Conservation (phyloP, 495 filamentous ascomycete genomes). For the Pseudomonodictys pantanalensis region DNA sequence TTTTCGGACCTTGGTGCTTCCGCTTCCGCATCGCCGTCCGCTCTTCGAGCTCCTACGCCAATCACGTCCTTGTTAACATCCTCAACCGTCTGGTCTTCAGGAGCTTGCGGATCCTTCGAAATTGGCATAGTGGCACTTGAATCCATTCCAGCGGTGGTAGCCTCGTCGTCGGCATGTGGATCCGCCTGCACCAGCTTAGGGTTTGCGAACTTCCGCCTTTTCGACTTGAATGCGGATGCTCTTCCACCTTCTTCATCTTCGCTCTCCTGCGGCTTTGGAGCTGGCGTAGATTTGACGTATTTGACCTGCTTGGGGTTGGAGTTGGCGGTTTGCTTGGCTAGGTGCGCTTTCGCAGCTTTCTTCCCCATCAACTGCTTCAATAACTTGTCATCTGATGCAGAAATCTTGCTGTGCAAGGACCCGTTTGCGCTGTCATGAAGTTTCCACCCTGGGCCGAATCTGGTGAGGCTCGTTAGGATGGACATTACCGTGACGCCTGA, state of each 20-base stretch:
- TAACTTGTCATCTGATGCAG: conserved; percentile 44
- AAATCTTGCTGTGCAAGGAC: conserved; percentile 40
- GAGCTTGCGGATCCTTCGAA: too few relatives aligned
- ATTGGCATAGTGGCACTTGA: too few relatives aligned
- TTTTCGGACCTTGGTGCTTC: not conserved
- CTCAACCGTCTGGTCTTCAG: not conserved
- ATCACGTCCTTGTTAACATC: not conserved
- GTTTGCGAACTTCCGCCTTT: conserved; percentile 21
- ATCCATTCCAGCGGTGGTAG: too few relatives aligned
- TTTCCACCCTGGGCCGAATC: conserved; percentile 47
- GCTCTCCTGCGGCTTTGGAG: conserved; percentile 9
- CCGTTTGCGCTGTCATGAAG: conserved; percentile 42
- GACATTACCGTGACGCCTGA: too few relatives aligned
- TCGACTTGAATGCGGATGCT: conserved; percentile 37
- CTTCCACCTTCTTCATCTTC: conserved; percentile 39
- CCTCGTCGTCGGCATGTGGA: too few relatives aligned
- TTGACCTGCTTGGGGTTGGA: conserved; percentile 20
- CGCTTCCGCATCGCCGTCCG: not conserved
- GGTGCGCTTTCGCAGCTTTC: conserved; percentile 34
- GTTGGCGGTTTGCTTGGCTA: conserved; percentile 33
- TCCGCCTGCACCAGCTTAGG: not conserved
- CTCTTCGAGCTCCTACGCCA: not conserved
- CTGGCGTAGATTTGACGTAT: conserved; percentile 3
- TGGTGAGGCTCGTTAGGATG: too few relatives aligned
- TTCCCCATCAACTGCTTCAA: conserved; percentile 48